Evolutionary conservation across 2,329 filamentous ascomycete species (phyloP).

Genomic region (Ascochyta clinopodiicola): DNA sequence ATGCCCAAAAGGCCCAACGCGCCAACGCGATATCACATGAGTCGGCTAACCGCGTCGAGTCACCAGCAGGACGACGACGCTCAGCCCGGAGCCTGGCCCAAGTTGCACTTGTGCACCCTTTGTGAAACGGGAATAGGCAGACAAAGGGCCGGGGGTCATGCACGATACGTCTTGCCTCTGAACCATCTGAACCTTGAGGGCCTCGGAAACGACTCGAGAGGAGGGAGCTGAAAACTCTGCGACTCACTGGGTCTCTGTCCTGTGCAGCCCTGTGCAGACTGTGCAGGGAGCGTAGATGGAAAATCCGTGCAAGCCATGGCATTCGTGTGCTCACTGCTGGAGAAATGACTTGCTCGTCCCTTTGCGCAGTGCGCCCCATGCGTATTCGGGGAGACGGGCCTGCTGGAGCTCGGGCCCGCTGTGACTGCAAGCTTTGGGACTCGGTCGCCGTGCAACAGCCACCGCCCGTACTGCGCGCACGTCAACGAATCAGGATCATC

Average conservation of each 20-base stretch:
- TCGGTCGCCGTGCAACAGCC: conserved; percentile 35
- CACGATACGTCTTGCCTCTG: conserved; percentile 1
- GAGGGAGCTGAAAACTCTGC: conserved; percentile 16
- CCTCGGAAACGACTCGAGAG: conserved; percentile 12
- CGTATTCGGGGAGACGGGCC: conserved; percentile 19
- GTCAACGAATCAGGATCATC: conserved; percentile 34
- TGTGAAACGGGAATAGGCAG: conserved; percentile 39
- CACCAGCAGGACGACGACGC: conserved; percentile 27
- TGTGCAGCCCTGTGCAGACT: conserved; percentile 4
- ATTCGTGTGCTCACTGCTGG: not conserved
- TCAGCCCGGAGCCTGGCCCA: conserved; percentile 30
- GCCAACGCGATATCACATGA: conserved; percentile 49
- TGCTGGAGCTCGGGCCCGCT: conserved; percentile 37
- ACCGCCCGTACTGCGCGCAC: conserved; percentile 31
- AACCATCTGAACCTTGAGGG: not conserved
- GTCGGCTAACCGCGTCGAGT: conserved; percentile 26
- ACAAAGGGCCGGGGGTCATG: conserved; percentile 28
- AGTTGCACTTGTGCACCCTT: conserved; percentile 37
- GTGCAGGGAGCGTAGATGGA: conserved; percentile 12
- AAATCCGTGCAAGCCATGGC: conserved; percentile 18
- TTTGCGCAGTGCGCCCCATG: conserved; percentile 32
- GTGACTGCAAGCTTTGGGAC: conserved; percentile 24
- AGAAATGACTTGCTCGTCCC: conserved; percentile 23
- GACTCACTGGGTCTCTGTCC: conserved; percentile 12
- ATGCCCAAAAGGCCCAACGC: conserved; percentile 34